Conservation (phyloP, 129 eudicot genomes). For the Escallonia rubra region DNA sequence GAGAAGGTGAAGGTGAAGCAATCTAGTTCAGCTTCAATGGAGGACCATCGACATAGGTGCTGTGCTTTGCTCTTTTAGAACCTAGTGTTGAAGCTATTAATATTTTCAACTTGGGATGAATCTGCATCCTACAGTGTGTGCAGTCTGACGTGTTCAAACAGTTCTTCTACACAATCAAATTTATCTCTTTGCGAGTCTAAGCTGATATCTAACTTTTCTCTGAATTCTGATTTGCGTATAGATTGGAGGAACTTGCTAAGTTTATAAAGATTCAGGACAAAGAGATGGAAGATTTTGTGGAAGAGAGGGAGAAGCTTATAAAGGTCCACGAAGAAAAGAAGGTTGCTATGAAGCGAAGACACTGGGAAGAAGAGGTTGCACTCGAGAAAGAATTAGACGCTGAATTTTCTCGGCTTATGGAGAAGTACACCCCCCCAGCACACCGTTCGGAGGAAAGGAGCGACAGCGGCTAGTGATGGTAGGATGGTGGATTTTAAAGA, state of each 20-base stretch:
- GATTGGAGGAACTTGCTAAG: slow-evolving; percentile 39
- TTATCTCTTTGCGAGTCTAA: no score
- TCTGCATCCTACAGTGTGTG: no score
- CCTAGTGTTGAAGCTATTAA: no score
- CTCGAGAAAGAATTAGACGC: slow-evolving; percentile 57
- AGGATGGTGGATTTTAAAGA: no score
- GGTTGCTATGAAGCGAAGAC: slow-evolving; percentile 42
- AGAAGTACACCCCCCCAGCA: slow-evolving; percentile 38
- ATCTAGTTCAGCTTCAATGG: slow-evolving; percentile 8
- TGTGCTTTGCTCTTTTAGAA: no score
- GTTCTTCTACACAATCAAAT: no score
- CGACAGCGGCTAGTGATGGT: no score
- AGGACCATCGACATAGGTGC: no score
- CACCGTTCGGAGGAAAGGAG: no score
- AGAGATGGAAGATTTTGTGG: slow-evolving; percentile 47
- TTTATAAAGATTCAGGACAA: slow-evolving; percentile 28
- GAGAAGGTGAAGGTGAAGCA: slow-evolving; percentile 29
- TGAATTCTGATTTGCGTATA: neutral
- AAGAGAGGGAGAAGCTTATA: slow-evolving; percentile 46
- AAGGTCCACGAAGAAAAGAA: slow-evolving; percentile 32
- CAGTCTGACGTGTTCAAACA: no score
- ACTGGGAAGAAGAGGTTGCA: slow-evolving; percentile 42
- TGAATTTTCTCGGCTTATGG: slow-evolving; percentile 43
- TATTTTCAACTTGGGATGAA: no score
- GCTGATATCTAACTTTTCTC: no score